Base-by-base conservation (phyloP, 345 rosid genomes). In the Eucalyptus guilfoylei region DNA sequence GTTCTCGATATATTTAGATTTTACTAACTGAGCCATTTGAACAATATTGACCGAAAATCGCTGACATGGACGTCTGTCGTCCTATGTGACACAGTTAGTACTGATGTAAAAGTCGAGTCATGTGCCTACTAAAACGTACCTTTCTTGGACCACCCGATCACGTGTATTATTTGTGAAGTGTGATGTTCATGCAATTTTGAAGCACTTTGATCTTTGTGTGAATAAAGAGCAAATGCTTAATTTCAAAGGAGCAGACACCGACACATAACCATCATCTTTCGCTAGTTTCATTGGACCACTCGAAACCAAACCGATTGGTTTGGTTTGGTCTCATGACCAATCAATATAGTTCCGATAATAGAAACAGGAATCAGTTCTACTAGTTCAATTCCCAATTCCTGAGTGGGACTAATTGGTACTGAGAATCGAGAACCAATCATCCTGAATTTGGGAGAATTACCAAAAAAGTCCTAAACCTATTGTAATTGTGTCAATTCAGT, bases 321-420 rank as follows among this genome's bases (percentile, higher is more conserved):
- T 0, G 21, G 54, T 50, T 50, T 0, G 9, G 55, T 19, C 24
- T 0, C 13, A 23, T 55, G 28, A 55, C 28, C 13, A 23, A 55
- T 55, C 3, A 0, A 24, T 23, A 2, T 1, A 5, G 3, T 50
- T 50, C 54, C 54, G 6, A 16, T 50, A 15, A 15, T 50, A 50
- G 3, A 50, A 15, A 50, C 0, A 1, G 3, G 17, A 49, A 50
- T 55, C 5, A 21, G 0, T 23, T 6, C 12, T 55, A 55, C 3
- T 23, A 55, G 3, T 9, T 55, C 28, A 24, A 55, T 55, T 55
- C 3, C 1, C 30, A 17, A 55, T 55, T 52, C 24, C 0, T 52
- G 0, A 1, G 0, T 0, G 5, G 4, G 10, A 52, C 2, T 8
- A 0, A 52, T 5, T 0, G 2, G 0, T 2, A 19, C 0, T 19